A percentile compares a stretch with the other conserved stretches of the same genome.
Evolutionary conservation across 2,329 filamentous ascomycete species (phyloP).

Genomic region (Corynespora cassiicola): DNA sequence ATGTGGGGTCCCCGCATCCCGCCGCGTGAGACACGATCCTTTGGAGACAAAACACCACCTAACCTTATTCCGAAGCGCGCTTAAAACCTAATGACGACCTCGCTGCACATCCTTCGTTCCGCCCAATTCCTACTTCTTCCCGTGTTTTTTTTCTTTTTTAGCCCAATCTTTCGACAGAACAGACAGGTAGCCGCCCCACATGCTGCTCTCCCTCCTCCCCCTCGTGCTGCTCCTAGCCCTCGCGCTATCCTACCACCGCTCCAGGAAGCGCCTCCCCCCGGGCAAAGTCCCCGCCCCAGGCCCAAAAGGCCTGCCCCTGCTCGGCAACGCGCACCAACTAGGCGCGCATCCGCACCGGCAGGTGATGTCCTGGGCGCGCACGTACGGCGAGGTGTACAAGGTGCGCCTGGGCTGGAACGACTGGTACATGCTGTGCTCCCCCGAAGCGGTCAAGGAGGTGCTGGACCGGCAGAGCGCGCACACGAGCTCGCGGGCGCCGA

Average conservation of each 20-base stretch:
- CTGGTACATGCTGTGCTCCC: conserved; percentile 54
- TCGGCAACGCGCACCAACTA: conserved; percentile 39
- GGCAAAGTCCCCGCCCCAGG: conserved; percentile 27
- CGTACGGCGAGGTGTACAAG: conserved; percentile 56
- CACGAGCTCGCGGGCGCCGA: conserved; percentile 45
- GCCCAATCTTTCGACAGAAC: too few relatives aligned
- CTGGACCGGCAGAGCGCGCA: conserved; percentile 48
- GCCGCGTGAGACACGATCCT: too few relatives aligned
- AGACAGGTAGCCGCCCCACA: too few relatives aligned
- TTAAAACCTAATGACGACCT: too few relatives aligned
- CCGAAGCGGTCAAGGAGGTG: conserved; percentile 53
- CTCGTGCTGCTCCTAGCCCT: conserved; percentile 15
- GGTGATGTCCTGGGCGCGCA: conserved; percentile 44
- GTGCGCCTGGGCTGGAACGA: conserved; percentile 54
- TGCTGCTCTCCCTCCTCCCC: conserved; percentile 17
- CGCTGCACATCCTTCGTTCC: too few relatives aligned
- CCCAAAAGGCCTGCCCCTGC: conserved; percentile 30
- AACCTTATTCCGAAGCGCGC: too few relatives aligned
- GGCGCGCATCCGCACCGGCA: conserved; percentile 35
- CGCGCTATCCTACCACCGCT: conserved; percentile 18
- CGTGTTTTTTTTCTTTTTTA: too few relatives aligned
- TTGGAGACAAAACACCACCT: too few relatives aligned
- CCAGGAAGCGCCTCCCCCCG: conserved; percentile 18
- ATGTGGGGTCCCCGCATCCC: too few relatives aligned
- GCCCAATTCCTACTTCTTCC: too few relatives aligned